A percentile compares a stretch with the other conserved stretches of the same genome.
Evolutionary conservation across 2,329 filamentous ascomycete species (phyloP).

Genomic region (Colletotrichum graminicola): DNA sequence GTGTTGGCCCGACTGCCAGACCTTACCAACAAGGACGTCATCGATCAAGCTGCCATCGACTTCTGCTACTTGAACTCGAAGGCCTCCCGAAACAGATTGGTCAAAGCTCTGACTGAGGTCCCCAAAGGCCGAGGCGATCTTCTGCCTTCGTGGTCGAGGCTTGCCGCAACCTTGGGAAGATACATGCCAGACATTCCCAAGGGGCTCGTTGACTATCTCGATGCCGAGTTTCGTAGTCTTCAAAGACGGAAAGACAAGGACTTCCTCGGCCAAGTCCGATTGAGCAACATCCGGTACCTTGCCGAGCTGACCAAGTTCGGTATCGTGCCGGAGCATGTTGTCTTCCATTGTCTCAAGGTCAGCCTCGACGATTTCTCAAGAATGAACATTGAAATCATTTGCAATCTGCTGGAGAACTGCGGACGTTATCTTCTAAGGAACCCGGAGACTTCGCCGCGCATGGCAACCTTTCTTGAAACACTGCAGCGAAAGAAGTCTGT

Average conservation of each 20-base stretch:
- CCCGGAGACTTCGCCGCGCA: conserved; percentile 90
- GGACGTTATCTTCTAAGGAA: conserved; percentile 94
- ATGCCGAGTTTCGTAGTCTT: conserved; percentile 95
- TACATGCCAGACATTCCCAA: conserved; percentile 97
- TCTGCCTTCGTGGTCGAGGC: conserved; percentile 88
- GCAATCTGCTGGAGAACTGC: conserved; percentile 95
- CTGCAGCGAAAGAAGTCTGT: conserved; percentile 95
- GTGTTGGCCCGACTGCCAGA: conserved; percentile 90
- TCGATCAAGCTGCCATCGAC: conserved; percentile 93
- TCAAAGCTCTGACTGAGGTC: conserved; percentile 94
- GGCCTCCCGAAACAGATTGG: conserved; percentile 91
- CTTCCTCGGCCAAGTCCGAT: conserved; percentile 92
- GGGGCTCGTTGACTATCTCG: conserved; percentile 89
- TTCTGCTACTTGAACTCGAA: conserved; percentile 99
- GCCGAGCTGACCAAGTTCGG: conserved; percentile 98
- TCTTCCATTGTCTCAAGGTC: conserved; percentile 98
- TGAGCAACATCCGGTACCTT: conserved; percentile 96
- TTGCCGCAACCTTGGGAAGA: conserved; percentile 91
- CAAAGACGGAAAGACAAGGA: conserved; percentile 98
- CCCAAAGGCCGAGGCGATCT: conserved; percentile 94
- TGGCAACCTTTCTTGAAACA: conserved; percentile 94
- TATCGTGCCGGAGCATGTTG: conserved; percentile 96
- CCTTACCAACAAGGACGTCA: conserved; percentile 88
- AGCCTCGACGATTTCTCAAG: conserved; percentile 97
- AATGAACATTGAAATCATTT: conserved; percentile 99